Evolutionary conservation across 768 basidiomycete species (phyloP), one percentile per base, ranked within the genome.

Genomic region (Trametes cingulata): DNA sequence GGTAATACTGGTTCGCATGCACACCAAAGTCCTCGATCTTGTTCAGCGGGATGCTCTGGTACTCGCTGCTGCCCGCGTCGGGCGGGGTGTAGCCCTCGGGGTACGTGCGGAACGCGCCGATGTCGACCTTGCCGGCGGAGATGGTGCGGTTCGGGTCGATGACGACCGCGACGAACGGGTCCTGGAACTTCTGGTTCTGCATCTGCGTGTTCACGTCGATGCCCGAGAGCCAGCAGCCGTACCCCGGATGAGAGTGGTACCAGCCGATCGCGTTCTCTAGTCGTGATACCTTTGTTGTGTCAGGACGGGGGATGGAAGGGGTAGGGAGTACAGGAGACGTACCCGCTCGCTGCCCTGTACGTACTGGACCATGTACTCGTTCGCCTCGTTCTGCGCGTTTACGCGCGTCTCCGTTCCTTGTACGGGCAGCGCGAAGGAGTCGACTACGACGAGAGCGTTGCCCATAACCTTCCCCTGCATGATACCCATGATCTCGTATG

Each of bases 21-120:
- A 98, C 97, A 73, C 97, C 97, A 70, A 99, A 99, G 72, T 99
- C 97, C 74, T 98, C 97, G 60, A 99, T 95, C 80, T 99, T 99
- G 78, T 83, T 86, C 39, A 97, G 82, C 0, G 97, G 97, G 67
- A 98, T 98, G 48, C 91, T 94, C 72, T 99, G 96, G 68, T 98
- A 98, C 72, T 95, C 91, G 24, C 91, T 90, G 2, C 87, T 73
- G 1, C 83, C 76, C 0, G 79, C 80, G 48, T 78, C 74, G 0
- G 91, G 86, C 2, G 96, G 95, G 1, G 88, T 93, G 76, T 97
- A 97, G 67, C 88, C 90, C 78, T 94, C 93, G 3, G 97, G 97
- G 72, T 93, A 99, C 0, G 97, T 98, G 60, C 97, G 82, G 83
- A 99, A 99, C 5, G 97, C 97, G 56, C 97, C 96, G 67, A 99